These are phyloP conservation scores for Albophoma yamanashiensis DNA, from an alignment of 2,329 filamentous ascomycete species.

Conservation along the genomic window DNA sequence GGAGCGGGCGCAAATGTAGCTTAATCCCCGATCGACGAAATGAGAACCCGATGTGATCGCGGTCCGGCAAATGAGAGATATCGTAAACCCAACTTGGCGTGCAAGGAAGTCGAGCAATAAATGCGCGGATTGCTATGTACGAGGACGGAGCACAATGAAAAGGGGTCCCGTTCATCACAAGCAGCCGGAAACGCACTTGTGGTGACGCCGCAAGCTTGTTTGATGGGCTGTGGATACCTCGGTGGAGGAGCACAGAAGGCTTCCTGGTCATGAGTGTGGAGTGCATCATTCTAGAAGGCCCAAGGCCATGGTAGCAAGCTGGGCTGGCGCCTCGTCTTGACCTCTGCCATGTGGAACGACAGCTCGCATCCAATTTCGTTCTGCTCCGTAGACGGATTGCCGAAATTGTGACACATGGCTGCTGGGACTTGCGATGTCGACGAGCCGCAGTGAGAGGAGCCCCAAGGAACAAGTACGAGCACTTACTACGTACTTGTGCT, in stretches of 20 bases:
- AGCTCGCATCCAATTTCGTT: background rate
- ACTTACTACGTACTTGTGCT: too few relatives aligned
- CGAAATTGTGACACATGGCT: background rate
- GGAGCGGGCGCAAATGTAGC: background rate
- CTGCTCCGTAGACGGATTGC: background rate
- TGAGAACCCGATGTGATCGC: background rate
- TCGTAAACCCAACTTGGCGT: background rate
- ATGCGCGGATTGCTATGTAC: background rate
- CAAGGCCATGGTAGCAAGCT: background rate
- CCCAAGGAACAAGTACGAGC: background rate
- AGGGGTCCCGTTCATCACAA: background rate
- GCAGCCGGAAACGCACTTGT: background rate
- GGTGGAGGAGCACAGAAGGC: background rate
- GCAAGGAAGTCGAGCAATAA: background rate
- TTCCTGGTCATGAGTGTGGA: background rate
- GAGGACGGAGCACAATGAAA: background rate
- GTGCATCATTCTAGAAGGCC: slow-evolving; percentile 7
- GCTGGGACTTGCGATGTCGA: background rate
- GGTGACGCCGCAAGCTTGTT: background rate
- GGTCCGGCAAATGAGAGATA: background rate
- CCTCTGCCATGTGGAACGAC: background rate
- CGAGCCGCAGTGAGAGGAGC: background rate
- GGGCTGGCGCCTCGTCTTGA: background rate
- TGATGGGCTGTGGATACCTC: background rate
- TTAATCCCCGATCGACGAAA: background rate